These are phyloP conservation scores for Cucurbita ficifolia DNA, from an alignment of 306 rosid genomes.

Conservation along the genomic window DNA sequence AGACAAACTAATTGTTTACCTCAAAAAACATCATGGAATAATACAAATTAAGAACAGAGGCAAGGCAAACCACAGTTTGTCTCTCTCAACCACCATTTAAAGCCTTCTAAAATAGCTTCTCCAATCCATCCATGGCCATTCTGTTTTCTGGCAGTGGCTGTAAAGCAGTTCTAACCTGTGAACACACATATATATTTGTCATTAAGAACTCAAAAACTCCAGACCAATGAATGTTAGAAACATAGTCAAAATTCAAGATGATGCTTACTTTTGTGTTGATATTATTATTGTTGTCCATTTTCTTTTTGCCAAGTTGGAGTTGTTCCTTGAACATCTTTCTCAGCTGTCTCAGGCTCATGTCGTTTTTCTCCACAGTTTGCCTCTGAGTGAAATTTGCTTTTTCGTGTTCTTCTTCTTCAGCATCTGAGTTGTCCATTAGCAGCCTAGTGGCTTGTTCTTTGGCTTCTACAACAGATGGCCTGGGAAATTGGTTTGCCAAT, in stretches of 20 bases:
- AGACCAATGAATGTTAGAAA: background rate
- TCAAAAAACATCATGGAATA: background rate
- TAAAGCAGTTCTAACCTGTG: slow-evolving; percentile 55
- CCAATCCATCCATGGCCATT: slow-evolving; percentile 11
- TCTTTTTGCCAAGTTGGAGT: background rate
- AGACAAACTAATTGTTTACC: slow-evolving; percentile 4
- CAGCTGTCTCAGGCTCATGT: slow-evolving; percentile 34
- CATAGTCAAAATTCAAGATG: background rate
- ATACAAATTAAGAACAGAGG: background rate
- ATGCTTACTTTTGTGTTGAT: slow-evolving; percentile 13
- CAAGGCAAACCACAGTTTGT: slow-evolving; percentile 23
- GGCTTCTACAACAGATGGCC: slow-evolving; percentile 13
- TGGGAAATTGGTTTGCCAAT: slow-evolving; percentile 24
- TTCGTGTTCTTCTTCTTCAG: slow-evolving; percentile 14
- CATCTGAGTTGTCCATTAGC: background rate
- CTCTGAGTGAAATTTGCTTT: background rate
- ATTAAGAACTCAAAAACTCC: background rate
- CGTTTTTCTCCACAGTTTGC: background rate
- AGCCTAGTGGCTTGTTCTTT: background rate
- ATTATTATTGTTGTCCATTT: background rate
- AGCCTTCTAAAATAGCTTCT: background rate
- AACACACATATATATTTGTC: background rate
- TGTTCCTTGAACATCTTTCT: slow-evolving; percentile 24
- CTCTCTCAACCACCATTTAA: background rate
- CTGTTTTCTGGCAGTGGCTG: slow-evolving; percentile 46